Base-by-base conservation (phyloP, 2,329 filamentous ascomycete genomes). In the Diplocarpon rosae region DNA sequence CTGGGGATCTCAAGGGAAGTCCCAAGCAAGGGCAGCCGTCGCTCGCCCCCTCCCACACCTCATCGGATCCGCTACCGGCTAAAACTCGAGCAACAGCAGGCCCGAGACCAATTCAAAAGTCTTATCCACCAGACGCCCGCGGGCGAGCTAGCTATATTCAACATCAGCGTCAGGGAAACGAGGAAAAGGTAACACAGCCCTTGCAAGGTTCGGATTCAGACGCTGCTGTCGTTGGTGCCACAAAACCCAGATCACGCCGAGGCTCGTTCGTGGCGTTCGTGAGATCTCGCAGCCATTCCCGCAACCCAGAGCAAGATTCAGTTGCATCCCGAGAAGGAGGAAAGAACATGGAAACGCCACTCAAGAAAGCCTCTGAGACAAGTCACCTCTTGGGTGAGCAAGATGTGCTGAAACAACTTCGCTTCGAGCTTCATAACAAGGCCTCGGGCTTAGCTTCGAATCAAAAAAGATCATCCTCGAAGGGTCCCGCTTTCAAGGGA, bases 91-190 rank as follows among this genome's bases (percentile, higher is more conserved):
- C 17, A 27, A 30, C 8, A 30, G 8, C 29, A 30, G 8, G 29
- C 29, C 8, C 8, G 13, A 30, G 13, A 8, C 29, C 39, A 35
- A 20, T 34, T 9, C 24, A 35, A 10, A 42, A 30, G 27, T 42
- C 39, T 7, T 34, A 42, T 13, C 39, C 31, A 36, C 39, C 39
- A 17, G 32, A 34, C 14, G 14, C 39, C 12, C 45, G 37, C 10
- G 33, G 42, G 16, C 42, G 43, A 17, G 37, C 30, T 20, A 48
- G 39, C 16, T 51, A 47, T 44, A 44, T 50, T n/a, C 35, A 41
- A 20, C 42, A 44, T 33, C 46, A 50, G 29, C 48, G 46, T 1
- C 37, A 40, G 27, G 47, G 52, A 28, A 51, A 46, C 16, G 38
- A 27, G 49, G 48, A 11, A 31, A 42, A 30, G 41, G 31, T 43